phyloP scores from a whole-genome alignment of 192 early-diverging fungal genomes.

The Podila epicladia region DNA sequence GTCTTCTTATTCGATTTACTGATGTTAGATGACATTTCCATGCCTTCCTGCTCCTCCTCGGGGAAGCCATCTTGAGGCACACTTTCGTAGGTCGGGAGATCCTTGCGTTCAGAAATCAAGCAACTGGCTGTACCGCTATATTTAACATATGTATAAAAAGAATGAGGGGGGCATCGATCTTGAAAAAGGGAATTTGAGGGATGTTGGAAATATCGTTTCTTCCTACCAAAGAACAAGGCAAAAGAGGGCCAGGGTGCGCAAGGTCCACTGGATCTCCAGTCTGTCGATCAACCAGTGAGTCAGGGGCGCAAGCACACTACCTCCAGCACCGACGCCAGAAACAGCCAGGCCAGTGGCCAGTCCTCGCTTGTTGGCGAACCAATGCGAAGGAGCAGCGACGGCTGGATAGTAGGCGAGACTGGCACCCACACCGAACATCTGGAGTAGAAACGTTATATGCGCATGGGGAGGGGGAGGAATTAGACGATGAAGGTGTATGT shows the following conservation, averaged over 20 bases:
- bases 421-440: conserved; percentile 69
- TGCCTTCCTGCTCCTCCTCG: background rate
- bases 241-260: conserved; percentile 46
- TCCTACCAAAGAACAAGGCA: conserved; percentile 53
- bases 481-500: too few species aligned
- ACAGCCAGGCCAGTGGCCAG: conserved; percentile 75
- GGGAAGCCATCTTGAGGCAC: background rate
- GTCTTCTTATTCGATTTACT: background rate
- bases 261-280: conserved; percentile 46
- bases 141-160: background rate
- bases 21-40: conserved; percentile 4
- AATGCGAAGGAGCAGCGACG: conserved; percentile 69
- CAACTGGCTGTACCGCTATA: conserved; percentile 21
- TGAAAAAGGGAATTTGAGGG: too few species aligned
- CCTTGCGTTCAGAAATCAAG: conserved; percentile 22
- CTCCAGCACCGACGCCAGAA: conserved; percentile 73
- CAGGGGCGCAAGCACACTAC: conserved; percentile 66
- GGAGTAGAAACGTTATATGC: background rate
- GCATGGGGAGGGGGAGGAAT: background rate
- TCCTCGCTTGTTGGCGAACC: conserved; percentile 66
- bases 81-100: background rate
- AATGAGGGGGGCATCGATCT: background rate
- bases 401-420: conserved; percentile 68
- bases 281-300: conserved; percentile 42
- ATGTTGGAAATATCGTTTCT: background rate